Conservation (phyloP, 305 asterid species). For the Ilex paraguariensis region DNA sequence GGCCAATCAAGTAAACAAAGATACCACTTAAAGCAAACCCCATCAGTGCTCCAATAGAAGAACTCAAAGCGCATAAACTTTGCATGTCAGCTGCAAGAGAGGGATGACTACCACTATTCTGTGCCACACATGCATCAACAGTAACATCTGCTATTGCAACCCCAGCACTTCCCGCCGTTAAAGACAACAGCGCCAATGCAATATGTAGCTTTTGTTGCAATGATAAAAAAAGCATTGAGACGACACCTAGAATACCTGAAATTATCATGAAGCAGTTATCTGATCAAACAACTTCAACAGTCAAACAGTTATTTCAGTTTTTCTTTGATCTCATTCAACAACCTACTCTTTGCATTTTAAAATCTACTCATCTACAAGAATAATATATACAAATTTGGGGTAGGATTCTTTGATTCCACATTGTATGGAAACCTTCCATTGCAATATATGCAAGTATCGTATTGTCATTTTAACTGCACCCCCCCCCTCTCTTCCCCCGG, state of each 20-base stretch:
- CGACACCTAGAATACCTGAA: slow-evolving; percentile 68
- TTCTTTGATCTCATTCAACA: not conserved
- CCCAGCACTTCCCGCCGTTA: slow-evolving; percentile 90
- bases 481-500: no score
- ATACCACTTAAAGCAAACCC: slow-evolving; percentile 85
- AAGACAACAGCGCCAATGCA: slow-evolving; percentile 54
- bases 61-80: slow-evolving; percentile 82
- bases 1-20: slow-evolving; percentile 77
- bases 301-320: not conserved
- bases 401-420: no score
- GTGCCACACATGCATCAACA: slow-evolving; percentile 93
- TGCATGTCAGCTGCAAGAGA: slow-evolving; percentile 91
- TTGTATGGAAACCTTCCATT: no score
- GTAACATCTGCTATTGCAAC: slow-evolving; percentile 97
- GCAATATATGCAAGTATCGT: no score
- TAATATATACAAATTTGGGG: no score
- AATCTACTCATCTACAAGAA: no score
- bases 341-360: no score
- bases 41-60: slow-evolving; percentile 72
- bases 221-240: slow-evolving; percentile 75
- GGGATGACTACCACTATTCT: slow-evolving; percentile 70
- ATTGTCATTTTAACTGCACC: no score
- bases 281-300: not conserved
- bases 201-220: slow-evolving; percentile 63
- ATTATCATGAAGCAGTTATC: not conserved